Evolutionary conservation across 495 filamentous ascomycete genomes (phyloP).

Genomic region (Xylaria scruposa): DNA sequence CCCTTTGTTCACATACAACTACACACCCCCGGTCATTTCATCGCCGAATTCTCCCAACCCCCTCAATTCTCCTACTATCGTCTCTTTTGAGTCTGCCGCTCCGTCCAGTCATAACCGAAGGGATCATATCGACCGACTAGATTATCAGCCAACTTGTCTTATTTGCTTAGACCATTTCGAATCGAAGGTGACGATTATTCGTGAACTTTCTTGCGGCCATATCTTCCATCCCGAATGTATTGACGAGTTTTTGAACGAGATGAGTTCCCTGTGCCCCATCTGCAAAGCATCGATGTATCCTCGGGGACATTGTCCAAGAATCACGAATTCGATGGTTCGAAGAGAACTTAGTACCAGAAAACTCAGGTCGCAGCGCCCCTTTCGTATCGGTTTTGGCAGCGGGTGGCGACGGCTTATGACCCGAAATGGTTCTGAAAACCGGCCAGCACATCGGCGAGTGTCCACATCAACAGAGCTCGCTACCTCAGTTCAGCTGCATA

Average conservation of each 20-base stretch:
- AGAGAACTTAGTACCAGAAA: constrained; percentile 66
- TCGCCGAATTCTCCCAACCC: constrained; percentile 30
- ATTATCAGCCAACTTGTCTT: constrained; percentile 75
- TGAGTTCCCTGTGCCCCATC: constrained; percentile 82
- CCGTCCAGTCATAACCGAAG: constrained; percentile 25
- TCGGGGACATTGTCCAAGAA: constrained; percentile 66
- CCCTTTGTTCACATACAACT: constrained; percentile 75
- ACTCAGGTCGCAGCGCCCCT: constrained; percentile 42
- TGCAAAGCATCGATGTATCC: constrained; percentile 82
- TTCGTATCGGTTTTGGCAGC: neutral
- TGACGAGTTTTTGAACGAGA: constrained; percentile 73
- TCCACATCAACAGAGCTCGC: constrained; percentile 22
- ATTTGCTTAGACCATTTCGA: constrained; percentile 88
- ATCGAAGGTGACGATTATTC: constrained; percentile 69
- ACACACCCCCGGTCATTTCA: constrained; percentile 43
- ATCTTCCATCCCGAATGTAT: constrained; percentile 93
- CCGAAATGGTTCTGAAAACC: neutral
- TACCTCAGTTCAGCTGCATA: constrained; percentile 34
- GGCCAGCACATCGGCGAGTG: neutral
- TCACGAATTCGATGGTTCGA: constrained; percentile 86
- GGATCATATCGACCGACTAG: constrained; percentile 43
- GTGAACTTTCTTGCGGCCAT: constrained; percentile 85
- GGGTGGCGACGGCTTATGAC: constrained; percentile 15
- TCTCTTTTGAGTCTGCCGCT: constrained; percentile 34
- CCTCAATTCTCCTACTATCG: constrained; percentile 24